Base-by-base conservation (phyloP, 2,329 filamentous ascomycete genomes). In the Microdochium trichocladiopsis region DNA sequence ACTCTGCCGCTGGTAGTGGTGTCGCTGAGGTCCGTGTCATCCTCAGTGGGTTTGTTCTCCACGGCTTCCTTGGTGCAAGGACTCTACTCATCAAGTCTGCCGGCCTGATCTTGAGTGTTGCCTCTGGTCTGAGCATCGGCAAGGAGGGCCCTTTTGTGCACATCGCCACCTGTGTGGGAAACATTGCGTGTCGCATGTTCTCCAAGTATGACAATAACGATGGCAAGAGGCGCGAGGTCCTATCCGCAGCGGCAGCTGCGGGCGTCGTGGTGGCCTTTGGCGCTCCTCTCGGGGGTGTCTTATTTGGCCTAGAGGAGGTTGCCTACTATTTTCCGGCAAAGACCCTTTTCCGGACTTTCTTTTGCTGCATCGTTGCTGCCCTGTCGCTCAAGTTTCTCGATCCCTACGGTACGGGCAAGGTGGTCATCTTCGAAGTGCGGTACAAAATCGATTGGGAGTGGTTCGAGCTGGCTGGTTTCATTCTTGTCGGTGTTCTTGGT, bases 101-200 rank as follows among this genome's bases (percentile, higher is more conserved):
- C 16, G 91, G 87, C 14, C 74, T 99, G 48, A 82, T 96, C 53
- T 77, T 97, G 52, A 95, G 90, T 66, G 91, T 97, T 37, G 87
- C 91, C 1, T 97, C 94, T 2, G 94, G 94, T 3, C 77, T 99
- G 55, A 96, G 91, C 65, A 76, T 99, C 43, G 94, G 94, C 25
- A 99, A 99, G 67, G 94, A 96, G 63, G 82, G 93, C 0, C 94
- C 94, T 0, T 97, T 93, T 62, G 94, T 99, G n/a, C 94, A 99
- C 67, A 95, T 97, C 63, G 91, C 92, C 0, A 89, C 93, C 1
- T 96, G 93, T 60, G 86, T 97, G 22, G 94, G 94, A 53, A 99
- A 99, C 62, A 95, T 99, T 65, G 84, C 87, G 28, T 96, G 93
- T 63, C 89, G 94, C 63, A 68, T 97, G n/a, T 97, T 97, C 61